These are phyloP conservation scores for Talaromyces sp. DNA, from an alignment of 2,329 filamentous ascomycete genomes.

Conservation along the genomic window DNA sequence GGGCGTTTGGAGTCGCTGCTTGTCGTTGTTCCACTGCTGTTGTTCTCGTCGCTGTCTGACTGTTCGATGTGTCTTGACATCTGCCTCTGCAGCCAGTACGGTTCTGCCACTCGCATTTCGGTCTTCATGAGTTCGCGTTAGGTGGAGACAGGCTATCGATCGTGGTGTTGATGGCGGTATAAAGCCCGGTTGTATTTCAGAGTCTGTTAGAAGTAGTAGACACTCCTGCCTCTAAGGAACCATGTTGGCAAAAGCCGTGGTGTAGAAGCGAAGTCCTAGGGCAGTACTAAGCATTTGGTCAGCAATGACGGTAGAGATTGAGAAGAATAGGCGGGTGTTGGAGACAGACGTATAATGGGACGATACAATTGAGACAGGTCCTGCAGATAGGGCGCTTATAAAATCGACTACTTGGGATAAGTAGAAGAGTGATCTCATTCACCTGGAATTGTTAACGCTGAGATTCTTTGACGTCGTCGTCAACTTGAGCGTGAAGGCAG, in stretches of 20 bases:
- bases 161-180: background rate
- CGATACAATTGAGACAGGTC: no score
- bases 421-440: background rate
- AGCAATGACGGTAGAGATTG: background rate
- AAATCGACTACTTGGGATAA: background rate
- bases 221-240: background rate
- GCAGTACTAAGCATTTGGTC: background rate
- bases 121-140: background rate
- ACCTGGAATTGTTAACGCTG: background rate
- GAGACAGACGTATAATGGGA: background rate
- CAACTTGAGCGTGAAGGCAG: background rate
- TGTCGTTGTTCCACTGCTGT: slow-evolving; percentile 4
- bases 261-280: background rate
- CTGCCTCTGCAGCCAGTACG: slow-evolving; percentile 18
- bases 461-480: slow-evolving; percentile 8
- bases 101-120: slow-evolving; percentile 16
- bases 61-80: slow-evolving; percentile 13
- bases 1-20: slow-evolving; percentile 4
- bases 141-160: background rate
- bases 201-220: background rate
- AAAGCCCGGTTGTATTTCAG: background rate
- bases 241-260: background rate
- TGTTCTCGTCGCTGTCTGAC: slow-evolving; percentile 15
- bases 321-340: background rate
- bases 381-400: background rate